phyloP scores from a whole-genome alignment of 129 eudicot genomes.

The Escallonia rubra region DNA sequence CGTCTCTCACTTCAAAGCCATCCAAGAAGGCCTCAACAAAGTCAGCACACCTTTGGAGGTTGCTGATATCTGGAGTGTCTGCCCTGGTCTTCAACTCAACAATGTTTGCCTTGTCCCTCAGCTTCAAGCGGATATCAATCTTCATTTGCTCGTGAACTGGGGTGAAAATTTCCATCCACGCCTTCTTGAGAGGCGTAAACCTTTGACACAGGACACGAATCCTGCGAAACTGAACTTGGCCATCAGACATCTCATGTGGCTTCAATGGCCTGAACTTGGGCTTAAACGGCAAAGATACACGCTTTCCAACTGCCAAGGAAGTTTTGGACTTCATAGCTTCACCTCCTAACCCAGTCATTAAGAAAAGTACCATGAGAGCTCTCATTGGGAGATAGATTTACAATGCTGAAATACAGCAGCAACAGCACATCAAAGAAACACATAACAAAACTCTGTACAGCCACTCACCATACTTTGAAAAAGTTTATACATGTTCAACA shows the following conservation, averaged over 20 bases:
- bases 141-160: conserved; percentile 71
- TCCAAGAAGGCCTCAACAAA: conserved; percentile 79
- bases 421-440: no score
- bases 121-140: conserved; percentile 69
- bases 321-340: not conserved
- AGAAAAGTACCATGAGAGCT: no score
- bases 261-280: conserved; percentile 45
- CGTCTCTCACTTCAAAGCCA: conserved; percentile 68
- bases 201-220: conserved; percentile 53
- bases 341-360: no score
- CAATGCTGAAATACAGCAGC: no score
- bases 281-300: conserved; percentile 19
- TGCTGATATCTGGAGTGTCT: conserved; percentile 72
- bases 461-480: no score
- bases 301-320: conserved; percentile 48
- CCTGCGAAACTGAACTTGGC: conserved; percentile 68
- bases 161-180: conserved; percentile 74
- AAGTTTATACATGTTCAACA: no score
- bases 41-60: conserved; percentile 79
- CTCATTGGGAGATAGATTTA: no score
- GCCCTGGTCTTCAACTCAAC: conserved; percentile 67
- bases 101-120: conserved; percentile 35
- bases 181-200: conserved; percentile 61
- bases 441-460: no score
- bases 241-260: conserved; percentile 50